A percentile compares a stretch with the other conserved stretches of the same genome.
Conservation (phyloP, 83 land plant species). For the Diphasiastrum complanatum region DNA sequence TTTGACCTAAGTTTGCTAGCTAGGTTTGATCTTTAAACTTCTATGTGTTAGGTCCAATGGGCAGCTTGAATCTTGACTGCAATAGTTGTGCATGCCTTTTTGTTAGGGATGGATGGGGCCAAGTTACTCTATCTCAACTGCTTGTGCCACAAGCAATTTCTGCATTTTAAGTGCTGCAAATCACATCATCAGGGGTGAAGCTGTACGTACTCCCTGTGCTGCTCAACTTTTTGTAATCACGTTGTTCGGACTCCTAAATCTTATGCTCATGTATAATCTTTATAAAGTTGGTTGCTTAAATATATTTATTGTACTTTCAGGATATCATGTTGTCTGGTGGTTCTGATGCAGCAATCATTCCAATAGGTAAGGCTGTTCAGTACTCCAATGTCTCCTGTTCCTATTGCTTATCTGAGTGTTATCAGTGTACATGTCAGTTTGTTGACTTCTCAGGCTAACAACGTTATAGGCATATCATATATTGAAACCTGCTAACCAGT, state of each 20-base stretch:
- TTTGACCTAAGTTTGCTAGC: not conserved
- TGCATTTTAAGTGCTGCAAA: conserved; percentile 92
- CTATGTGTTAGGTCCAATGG: not conserved
- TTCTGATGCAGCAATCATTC: conserved; percentile 89
- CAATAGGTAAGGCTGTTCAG: conserved; percentile 55
- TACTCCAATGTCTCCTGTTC: not conserved
- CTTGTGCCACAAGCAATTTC: conserved; percentile 94
- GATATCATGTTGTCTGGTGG: conserved; percentile 96
- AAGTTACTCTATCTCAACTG: conserved; percentile 89
- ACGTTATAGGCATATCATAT: not conserved
- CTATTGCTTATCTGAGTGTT: not conserved
- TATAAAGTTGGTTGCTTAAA: not conserved
- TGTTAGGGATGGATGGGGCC: conserved; percentile 99
- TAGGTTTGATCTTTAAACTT: not conserved
- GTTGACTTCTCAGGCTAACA: not conserved
- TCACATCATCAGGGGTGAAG: conserved; percentile 88
- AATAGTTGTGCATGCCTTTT: not conserved
- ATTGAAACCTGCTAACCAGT: not conserved
- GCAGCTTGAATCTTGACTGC: not conserved
- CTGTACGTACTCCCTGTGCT: conserved; percentile 52
- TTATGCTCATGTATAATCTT: not conserved
- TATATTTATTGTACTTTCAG: conserved; percentile 33
- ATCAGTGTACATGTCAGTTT: not conserved
- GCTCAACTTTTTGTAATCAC: not conserved
- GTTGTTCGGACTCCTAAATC: too few relatives aligned